These are phyloP conservation scores for Penicillium thymicola DNA, from an alignment of 2,329 filamentous ascomycete species.

Conservation along the genomic window DNA sequence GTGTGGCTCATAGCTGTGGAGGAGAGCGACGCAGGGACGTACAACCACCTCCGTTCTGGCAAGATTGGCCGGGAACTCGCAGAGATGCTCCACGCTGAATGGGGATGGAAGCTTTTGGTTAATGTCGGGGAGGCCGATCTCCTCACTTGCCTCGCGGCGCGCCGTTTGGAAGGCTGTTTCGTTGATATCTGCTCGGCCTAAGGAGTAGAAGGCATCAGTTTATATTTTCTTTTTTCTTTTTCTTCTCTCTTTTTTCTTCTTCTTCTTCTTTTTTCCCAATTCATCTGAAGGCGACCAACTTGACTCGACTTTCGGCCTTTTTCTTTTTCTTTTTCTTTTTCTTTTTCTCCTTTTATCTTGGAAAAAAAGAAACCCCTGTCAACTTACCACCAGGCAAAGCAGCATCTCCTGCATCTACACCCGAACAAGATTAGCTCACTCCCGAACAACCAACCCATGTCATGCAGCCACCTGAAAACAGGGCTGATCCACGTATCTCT, in stretches of 20 bases:
- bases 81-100: constrained; percentile 83
- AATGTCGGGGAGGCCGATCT: constrained; percentile 77
- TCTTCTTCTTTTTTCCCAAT: background rate
- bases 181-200: constrained; percentile 54
- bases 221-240: constrained; percentile 7
- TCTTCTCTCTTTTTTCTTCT: background rate
- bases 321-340: background rate
- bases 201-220: background rate
- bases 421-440: constrained; percentile 11
- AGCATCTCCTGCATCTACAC: constrained; percentile 71
- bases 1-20: constrained; percentile 59
- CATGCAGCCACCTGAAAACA: constrained; percentile 13
- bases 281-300: background rate
- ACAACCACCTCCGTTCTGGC: constrained; percentile 72
- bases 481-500: background rate
- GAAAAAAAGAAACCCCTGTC: constrained; percentile 3
- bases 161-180: constrained; percentile 73
- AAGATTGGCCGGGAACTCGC: constrained; percentile 73
- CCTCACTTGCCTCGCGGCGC: constrained; percentile 84
- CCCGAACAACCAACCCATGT: constrained; percentile 12
- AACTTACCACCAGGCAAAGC: constrained; percentile 80
- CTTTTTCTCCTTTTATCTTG: background rate
- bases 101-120: constrained; percentile 69
- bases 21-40: constrained; percentile 71
- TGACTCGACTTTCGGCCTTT: background rate